Percentiles rank a stretch among this genome's conserved stretches.
Evolutionary conservation across 2,329 filamentous ascomycete genomes (phyloP).

Genomic region (Metarhizium humberi): DNA sequence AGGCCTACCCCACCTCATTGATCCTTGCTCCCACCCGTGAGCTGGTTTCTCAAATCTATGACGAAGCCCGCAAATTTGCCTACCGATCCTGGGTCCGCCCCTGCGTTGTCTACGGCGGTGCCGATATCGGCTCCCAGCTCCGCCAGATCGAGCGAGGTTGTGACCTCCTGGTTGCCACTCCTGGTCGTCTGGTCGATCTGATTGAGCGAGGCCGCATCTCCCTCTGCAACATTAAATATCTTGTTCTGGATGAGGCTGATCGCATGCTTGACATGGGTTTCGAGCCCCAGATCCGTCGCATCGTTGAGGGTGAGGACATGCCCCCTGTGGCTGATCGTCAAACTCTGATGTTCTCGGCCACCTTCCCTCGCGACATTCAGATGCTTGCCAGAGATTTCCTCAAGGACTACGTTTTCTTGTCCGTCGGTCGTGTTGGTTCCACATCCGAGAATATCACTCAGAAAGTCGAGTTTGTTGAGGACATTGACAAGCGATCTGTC

Average conservation of each 20-base stretch:
- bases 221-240: conserved; percentile 96
- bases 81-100: conserved; percentile 99
- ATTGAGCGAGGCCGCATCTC: conserved; percentile 98
- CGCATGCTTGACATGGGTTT: conserved; percentile 99
- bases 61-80: conserved; percentile 94
- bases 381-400: conserved; percentile 98
- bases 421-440: conserved; percentile 94
- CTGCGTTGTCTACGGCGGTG: conserved; percentile 97
- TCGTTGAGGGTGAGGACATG: conserved; percentile 98
- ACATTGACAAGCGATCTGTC: conserved; percentile 94
- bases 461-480: conserved; percentile 96
- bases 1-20: conserved; percentile 92
- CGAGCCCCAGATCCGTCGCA: conserved; percentile 97
- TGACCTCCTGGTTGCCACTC: conserved; percentile 93
- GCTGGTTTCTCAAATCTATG: conserved; percentile 96
- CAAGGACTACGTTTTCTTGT: conserved; percentile 98
- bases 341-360: conserved; percentile 99
- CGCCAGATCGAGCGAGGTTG: conserved; percentile 96
- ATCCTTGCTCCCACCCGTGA: conserved; percentile 96
- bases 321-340: conserved; percentile 73
- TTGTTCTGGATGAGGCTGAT: conserved; percentile 97
- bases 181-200: conserved; percentile 92
- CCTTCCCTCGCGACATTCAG: conserved; percentile 97
- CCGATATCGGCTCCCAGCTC: conserved; percentile 95
- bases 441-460: conserved; percentile 99